Conservation (phyloP, 495 filamentous ascomycete genomes). For the Penicillium desertorum region DNA sequence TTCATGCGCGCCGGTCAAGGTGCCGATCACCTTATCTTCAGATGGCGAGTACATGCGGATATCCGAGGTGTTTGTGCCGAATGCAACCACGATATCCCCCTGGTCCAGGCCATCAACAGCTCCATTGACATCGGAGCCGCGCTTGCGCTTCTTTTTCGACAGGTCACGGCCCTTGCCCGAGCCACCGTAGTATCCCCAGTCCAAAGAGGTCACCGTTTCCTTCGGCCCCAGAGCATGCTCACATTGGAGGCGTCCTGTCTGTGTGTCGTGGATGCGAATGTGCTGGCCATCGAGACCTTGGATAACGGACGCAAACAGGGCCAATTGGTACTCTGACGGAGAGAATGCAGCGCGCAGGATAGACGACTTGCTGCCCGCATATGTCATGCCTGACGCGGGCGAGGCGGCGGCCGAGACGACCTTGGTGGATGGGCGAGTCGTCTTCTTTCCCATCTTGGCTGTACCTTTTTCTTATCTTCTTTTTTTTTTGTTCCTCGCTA, state of each 20-base stretch:
- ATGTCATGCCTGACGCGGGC: conserved; percentile 39
- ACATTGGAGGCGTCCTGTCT: conserved; percentile 55
- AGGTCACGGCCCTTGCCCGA: conserved; percentile 36
- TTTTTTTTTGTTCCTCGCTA: conserved; percentile 4
- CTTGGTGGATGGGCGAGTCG: conserved; percentile 46
- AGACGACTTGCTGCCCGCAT: conserved; percentile 47
- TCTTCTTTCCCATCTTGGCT: conserved; percentile 52
- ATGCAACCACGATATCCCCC: conserved; percentile 51
- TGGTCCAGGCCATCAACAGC: conserved; percentile 35
- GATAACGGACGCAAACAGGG: conserved; percentile 60
- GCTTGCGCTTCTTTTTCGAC: conserved; percentile 60
- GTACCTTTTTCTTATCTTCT: conserved; percentile 17
- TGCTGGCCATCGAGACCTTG: conserved; percentile 60
- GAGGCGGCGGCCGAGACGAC: conserved; percentile 50
- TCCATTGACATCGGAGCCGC: conserved; percentile 48
- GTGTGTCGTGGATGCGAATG: conserved; percentile 59
- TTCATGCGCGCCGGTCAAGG: conserved; percentile 52
- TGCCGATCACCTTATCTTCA: conserved; percentile 51
- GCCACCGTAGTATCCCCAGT: conserved; percentile 53
- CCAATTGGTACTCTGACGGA: conserved; percentile 55
- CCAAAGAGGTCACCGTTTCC: conserved; percentile 54
- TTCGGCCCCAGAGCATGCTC: conserved; percentile 54
- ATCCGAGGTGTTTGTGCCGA: conserved; percentile 54
- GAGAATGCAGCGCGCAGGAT: conserved; percentile 55
- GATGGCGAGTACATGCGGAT: conserved; percentile 55